Conservation (phyloP, 2,329 filamentous ascomycete genomes). For the Cercospora zeae-maydis region DNA sequence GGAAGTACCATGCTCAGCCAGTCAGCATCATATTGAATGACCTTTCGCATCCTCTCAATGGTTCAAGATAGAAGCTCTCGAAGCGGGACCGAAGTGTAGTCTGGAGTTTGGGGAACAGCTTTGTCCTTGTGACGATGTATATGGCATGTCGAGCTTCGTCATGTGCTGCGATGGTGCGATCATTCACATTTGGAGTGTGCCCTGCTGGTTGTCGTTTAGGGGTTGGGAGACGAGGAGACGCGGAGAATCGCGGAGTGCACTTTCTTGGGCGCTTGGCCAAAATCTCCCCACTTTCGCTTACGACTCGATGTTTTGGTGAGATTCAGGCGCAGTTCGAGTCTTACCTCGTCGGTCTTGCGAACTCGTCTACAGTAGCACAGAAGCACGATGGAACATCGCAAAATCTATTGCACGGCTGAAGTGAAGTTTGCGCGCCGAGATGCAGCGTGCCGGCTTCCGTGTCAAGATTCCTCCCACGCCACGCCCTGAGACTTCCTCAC, state of each 20-base stretch:
- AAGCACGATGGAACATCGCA: too few relatives aligned
- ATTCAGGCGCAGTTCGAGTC: not conserved
- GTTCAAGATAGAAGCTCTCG: not conserved
- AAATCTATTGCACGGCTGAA: not conserved
- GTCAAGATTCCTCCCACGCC: constrained; percentile 6
- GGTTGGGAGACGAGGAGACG: not conserved
- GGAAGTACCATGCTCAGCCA: not conserved
- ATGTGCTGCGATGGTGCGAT: not conserved
- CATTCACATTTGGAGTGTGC: not conserved
- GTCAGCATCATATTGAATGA: not conserved
- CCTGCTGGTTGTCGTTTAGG: not conserved
- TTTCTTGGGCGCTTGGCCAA: not conserved
- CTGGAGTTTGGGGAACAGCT: not conserved
- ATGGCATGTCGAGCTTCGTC: not conserved
- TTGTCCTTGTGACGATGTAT: not conserved
- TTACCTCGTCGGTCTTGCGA: too few relatives aligned
- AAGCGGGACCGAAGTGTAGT: not conserved
- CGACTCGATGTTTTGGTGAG: not conserved
- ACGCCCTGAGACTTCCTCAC: constrained; percentile 6
- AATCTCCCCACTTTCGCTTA: not conserved
- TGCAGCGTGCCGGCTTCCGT: not conserved
- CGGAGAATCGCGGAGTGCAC: not conserved
- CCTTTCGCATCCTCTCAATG: not conserved
- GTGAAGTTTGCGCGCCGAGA: not conserved
- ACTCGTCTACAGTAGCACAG: too few relatives aligned